These are phyloP conservation scores for Leccinellum albellum DNA, from an alignment of 768 basidiomycete genomes.

Conservation along the genomic window DNA sequence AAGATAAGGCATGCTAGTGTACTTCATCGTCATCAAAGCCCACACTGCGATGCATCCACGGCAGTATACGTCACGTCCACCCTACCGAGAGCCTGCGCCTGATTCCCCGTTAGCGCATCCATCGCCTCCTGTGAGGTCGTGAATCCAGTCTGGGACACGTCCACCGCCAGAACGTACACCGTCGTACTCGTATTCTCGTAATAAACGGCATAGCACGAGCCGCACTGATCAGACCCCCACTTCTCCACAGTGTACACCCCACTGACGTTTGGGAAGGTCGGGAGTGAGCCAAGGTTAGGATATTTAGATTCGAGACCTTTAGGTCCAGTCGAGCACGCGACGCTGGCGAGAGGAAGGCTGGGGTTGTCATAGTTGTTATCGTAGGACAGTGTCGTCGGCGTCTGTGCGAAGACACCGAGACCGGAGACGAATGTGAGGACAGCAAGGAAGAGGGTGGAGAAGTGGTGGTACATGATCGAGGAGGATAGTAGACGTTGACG, in stretches of 20 bases:
- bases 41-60: background rate
- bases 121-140: conserved; percentile 31
- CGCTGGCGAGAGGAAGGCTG: conserved; percentile 21
- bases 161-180: conserved; percentile 54
- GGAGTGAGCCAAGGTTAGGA: conserved; percentile 36
- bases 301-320: conserved; percentile 37
- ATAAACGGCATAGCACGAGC: conserved; percentile 30
- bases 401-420: conserved; percentile 22
- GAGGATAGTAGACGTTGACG: background rate
- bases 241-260: conserved; percentile 21
- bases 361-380: conserved; percentile 36
- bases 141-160: conserved; percentile 42
- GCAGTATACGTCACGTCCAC: conserved; percentile 14
- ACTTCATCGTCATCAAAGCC: background rate
- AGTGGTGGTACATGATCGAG: conserved; percentile 26
- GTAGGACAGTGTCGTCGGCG: conserved; percentile 30
- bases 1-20: background rate
- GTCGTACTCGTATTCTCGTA: conserved; percentile 31
- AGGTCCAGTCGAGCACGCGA: conserved; percentile 38
- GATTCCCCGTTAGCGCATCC: conserved; percentile 18
- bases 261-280: conserved; percentile 37
- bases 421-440: conserved; percentile 12
- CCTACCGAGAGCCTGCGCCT: conserved; percentile 14
- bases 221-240: conserved; percentile 27
- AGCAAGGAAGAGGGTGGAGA: conserved; percentile 8